Conservation (phyloP, 2,329 filamentous ascomycete genomes). For the Fusarium domesticum region DNA sequence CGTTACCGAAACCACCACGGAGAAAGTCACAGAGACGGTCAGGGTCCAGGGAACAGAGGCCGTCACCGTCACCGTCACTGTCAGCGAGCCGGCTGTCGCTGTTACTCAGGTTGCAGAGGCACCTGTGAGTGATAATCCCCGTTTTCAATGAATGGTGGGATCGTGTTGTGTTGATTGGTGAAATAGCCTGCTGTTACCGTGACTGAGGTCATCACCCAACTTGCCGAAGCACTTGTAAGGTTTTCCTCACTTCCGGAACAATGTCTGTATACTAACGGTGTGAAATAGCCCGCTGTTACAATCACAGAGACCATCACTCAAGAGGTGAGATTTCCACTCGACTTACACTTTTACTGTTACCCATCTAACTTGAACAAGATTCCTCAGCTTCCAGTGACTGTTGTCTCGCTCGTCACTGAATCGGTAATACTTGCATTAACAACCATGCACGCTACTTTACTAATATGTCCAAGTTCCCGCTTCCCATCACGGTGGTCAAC, state of each 20-base stretch:
- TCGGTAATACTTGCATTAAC: background rate
- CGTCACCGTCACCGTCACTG: conserved; percentile 19
- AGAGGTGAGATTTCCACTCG: background rate
- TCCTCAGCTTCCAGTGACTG: conserved; percentile 12
- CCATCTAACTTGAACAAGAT: background rate
- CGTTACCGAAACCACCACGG: conserved; percentile 24
- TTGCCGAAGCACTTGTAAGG: conserved; percentile 9
- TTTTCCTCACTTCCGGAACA: background rate
- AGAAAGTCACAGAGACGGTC: conserved; percentile 19
- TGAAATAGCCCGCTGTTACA: background rate
- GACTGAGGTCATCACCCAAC: conserved; percentile 12
- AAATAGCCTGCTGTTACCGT: conserved; percentile 14
- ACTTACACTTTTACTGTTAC: too few species aligned
- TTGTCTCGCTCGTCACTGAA: conserved; percentile 12
- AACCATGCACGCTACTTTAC: background rate
- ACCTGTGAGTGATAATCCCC: conserved; percentile 7
- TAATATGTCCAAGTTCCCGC: background rate
- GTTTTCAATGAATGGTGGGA: too few species aligned
- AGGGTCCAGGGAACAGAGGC: conserved; percentile 1
- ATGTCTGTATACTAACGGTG: background rate
- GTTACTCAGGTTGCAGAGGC: conserved; percentile 17
- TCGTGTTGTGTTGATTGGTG: background rate
- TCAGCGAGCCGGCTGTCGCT: conserved; percentile 10
- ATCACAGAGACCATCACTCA: background rate
- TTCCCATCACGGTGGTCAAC: background rate